Percentiles rank a stretch among this genome's conserved stretches.
Evolutionary conservation across 108 stramenopile genomes (phyloP).

Genomic region (Ochromonas danica): DNA sequence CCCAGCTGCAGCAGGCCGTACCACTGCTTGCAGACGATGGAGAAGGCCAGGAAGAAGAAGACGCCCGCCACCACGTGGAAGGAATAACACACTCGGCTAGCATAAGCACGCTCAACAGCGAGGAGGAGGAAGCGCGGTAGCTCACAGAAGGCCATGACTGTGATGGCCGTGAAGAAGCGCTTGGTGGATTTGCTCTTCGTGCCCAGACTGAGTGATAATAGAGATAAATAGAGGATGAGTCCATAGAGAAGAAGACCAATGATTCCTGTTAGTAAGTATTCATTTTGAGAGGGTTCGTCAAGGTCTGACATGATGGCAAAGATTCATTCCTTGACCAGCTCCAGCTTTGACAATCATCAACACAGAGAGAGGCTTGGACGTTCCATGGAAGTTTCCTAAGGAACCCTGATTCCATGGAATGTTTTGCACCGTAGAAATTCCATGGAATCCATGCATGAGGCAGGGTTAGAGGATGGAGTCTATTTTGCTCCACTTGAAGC

Average conservation of each 20-base stretch:
- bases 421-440: no score
- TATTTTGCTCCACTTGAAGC: constrained; percentile 56
- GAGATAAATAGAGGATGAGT: background rate
- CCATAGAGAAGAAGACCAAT: constrained; percentile 21
- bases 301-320: no score
- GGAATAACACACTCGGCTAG: background rate
- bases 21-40: constrained; percentile 30
- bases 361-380: no score
- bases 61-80: constrained; percentile 18
- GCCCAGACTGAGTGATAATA: background rate
- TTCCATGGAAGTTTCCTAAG: no score
- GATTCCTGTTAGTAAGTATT: constrained; percentile 18
- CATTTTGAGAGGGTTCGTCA: background rate
- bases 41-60: constrained; percentile 30
- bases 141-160: constrained; percentile 2
- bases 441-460: no score
- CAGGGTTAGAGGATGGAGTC: constrained; percentile 48
- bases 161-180: background rate
- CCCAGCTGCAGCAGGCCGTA: constrained; percentile 28
- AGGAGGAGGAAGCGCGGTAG: background rate
- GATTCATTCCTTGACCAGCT: no score
- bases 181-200: constrained; percentile 23
- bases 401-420: no score
- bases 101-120: background rate
- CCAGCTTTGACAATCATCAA: no score